Conservation (phyloP, 306 rosid species). For the Luffa aegyptiaca region DNA sequence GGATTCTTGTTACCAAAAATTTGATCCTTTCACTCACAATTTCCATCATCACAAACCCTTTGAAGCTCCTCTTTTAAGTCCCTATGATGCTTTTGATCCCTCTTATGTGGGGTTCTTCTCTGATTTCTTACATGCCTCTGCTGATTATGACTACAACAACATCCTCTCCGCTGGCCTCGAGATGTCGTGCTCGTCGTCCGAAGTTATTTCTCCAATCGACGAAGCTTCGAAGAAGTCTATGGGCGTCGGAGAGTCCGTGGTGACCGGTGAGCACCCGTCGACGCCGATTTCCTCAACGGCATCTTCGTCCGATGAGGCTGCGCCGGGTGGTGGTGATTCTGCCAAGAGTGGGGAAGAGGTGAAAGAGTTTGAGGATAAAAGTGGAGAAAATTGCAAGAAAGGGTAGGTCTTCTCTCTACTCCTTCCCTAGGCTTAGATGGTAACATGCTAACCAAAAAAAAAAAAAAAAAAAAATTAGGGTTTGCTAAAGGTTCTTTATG, state of each 20-base stretch:
- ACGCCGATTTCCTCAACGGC: neutral
- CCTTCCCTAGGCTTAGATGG: neutral
- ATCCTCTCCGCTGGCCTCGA: neutral
- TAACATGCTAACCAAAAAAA: no score
- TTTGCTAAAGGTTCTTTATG: neutral
- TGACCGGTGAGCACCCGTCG: neutral
- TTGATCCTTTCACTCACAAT: neutral
- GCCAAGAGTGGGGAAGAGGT: neutral
- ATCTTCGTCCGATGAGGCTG: neutral
- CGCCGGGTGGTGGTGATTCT: neutral
- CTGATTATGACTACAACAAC: neutral
- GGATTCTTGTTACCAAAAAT: neutral
- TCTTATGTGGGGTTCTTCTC: neutral
- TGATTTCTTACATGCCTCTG: neutral
- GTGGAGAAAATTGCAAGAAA: neutral
- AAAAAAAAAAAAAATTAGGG: neutral
- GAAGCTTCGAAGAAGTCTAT: neutral
- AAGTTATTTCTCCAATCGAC: neutral
- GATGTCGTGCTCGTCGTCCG: neutral
- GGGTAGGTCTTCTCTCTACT: neutral
- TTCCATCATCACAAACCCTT: neutral
- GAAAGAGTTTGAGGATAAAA: neutral
- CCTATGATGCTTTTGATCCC: constrained; percentile 5
- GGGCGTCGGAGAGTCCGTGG: neutral
- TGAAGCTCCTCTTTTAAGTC: neutral